A percentile compares a stretch with the other conserved stretches of the same genome.
phyloP scores from a whole-genome alignment of 306 rosid genomes.

The Lupinus albus region DNA sequence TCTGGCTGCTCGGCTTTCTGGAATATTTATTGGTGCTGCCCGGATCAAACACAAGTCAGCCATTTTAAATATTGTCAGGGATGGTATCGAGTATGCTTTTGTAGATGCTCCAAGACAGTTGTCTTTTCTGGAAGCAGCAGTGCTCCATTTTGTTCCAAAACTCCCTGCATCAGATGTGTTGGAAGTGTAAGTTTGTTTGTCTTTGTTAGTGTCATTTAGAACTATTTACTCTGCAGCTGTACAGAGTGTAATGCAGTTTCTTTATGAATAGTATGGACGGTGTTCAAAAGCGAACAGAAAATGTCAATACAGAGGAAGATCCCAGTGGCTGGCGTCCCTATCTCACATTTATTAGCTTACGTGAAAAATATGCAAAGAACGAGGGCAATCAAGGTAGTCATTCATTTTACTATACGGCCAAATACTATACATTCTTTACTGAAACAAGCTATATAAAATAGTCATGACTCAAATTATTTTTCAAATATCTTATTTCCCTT shows the following conservation, averaged over 20 bases:
- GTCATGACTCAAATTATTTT: neutral
- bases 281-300: conserved; percentile 70
- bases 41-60: conserved; percentile 73
- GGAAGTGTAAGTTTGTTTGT: conserved; percentile 65
- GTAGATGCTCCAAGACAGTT: conserved; percentile 76
- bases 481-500: conserved; percentile 1
- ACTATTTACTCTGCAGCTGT: conserved; percentile 31
- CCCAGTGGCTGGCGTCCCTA: conserved; percentile 99
- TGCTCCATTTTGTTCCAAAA: conserved; percentile 74
- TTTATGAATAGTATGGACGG: conserved; percentile 62
- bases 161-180: conserved; percentile 75
- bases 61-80: conserved; percentile 70
- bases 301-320: conserved; percentile 80
- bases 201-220: conserved; percentile 31
- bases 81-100: conserved; percentile 87
- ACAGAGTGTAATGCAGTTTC: conserved; percentile 34
- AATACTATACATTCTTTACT: conserved; percentile 6
- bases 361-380: conserved; percentile 78
- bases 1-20: conserved; percentile 82
- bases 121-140: conserved; percentile 74
- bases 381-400: conserved; percentile 74
- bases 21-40: conserved; percentile 78
- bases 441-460: conserved; percentile 15
- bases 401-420: conserved; percentile 11
- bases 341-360: conserved; percentile 61